Evolutionary conservation across 805 yeast genomes (phyloP).

Genomic region (Komagataella pastoris): DNA sequence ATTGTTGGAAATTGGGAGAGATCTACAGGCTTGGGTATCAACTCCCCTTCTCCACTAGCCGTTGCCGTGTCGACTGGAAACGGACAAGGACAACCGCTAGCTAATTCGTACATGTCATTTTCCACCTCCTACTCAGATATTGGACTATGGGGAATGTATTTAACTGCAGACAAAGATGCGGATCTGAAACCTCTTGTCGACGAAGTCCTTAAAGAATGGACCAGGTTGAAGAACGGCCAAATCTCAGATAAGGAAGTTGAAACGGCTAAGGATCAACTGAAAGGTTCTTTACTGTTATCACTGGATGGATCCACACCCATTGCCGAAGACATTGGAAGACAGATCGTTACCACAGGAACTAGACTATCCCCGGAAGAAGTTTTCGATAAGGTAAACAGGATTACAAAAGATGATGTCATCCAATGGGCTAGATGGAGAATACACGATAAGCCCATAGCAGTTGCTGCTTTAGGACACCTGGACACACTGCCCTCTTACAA

Average conservation of each 20-base stretch:
- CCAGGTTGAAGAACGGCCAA: conserved; percentile 64
- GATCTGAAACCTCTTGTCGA: conserved; percentile 56
- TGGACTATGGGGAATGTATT: conserved; percentile 94
- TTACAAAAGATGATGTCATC: conserved; percentile 67
- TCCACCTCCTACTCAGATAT: conserved; percentile 96
- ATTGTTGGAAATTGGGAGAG: conserved; percentile 97
- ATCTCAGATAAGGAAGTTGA: conserved; percentile 78
- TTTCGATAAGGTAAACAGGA: conserved; percentile 61
- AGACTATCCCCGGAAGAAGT: conserved; percentile 64
- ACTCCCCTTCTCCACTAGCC: conserved; percentile 79
- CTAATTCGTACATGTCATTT: conserved; percentile 93
- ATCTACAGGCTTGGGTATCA: conserved; percentile 70
- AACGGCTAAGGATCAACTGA: conserved; percentile 87
- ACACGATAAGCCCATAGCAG: conserved; percentile 66
- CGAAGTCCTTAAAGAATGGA: conserved; percentile 81
- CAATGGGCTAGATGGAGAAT: conserved; percentile 81
- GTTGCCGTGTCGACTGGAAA: conserved; percentile 36
- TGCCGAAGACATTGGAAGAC: conserved; percentile 97
- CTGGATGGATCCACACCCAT: conserved; percentile 92
- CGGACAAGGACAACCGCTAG: conserved; percentile 47
- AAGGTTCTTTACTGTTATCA: conserved; percentile 80
- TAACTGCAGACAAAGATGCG: conserved; percentile 67
- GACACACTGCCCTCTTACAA: conserved; percentile 54
- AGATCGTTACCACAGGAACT: conserved; percentile 85
- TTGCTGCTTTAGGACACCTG: conserved; percentile 86